These are phyloP conservation scores for Eucalyptus rudis DNA, from an alignment of 345 rosid genomes.

Conservation along the genomic window DNA sequence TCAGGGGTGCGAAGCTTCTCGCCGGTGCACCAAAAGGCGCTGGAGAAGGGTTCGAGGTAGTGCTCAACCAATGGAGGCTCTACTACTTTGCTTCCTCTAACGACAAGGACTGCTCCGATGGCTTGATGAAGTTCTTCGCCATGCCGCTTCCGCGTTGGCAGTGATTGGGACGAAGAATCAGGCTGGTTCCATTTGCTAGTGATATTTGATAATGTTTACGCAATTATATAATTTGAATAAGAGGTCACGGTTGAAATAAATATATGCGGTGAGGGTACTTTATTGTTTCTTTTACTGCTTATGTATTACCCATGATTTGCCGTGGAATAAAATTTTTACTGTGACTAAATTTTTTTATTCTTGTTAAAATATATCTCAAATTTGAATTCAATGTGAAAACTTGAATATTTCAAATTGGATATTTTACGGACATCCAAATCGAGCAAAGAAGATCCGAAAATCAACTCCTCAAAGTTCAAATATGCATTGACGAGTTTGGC, in stretches of 20 bases:
- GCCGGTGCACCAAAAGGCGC: background rate
- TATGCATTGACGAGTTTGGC: rapidly evolving
- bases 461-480: too few relatives aligned
- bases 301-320: background rate
- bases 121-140: slow-evolving; percentile 7
- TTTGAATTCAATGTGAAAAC: too few relatives aligned
- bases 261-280: background rate
- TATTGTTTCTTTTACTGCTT: background rate
- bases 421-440: too few relatives aligned
- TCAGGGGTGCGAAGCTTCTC: background rate
- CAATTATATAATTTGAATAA: background rate
- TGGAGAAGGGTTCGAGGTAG: background rate
- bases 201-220: background rate
- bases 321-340: rapidly evolving
- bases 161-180: background rate
- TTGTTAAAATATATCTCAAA: too few relatives aligned
- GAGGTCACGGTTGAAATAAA: background rate
- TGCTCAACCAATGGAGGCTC: slow-evolving; percentile 1
- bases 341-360: background rate
- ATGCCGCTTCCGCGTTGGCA: background rate
- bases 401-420: too few relatives aligned
- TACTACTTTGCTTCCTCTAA: slow-evolving; percentile 1
- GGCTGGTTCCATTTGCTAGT: background rate
- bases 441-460: too few relatives aligned
- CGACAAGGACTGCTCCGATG: background rate